Conservation (phyloP, 352 stramenopile species). For the Pythium sp. region DNA sequence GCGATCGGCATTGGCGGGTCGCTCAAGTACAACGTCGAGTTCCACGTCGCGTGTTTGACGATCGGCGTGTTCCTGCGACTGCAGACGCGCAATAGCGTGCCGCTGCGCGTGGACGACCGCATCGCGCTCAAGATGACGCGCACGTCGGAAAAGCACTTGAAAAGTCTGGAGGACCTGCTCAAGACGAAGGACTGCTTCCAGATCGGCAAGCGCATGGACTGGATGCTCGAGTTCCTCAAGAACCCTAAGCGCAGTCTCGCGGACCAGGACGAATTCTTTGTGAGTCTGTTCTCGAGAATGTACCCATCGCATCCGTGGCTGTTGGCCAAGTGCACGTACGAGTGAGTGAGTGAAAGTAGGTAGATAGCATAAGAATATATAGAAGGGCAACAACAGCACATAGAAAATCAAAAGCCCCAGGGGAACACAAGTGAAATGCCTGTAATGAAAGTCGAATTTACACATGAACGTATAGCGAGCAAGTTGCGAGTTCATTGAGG, state of each 20-base stretch:
- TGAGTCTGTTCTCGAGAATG: conserved; percentile 80
- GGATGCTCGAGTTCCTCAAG: conserved; percentile 63
- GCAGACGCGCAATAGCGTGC: conserved; percentile 68
- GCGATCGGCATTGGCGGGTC: conserved; percentile 76
- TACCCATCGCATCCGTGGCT: conserved; percentile 81
- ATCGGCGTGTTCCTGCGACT: conserved; percentile 76
- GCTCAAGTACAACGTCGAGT: conserved; percentile 73
- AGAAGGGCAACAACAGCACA: neutral
- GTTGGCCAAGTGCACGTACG: conserved; percentile 61
- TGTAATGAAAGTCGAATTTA: neutral
- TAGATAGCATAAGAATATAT: neutral
- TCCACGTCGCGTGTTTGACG: conserved; percentile 72
- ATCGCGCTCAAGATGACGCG: conserved; percentile 79
- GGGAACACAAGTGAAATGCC: neutral
- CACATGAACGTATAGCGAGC: neutral
- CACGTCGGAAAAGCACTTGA: conserved; percentile 79
- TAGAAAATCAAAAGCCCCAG: neutral
- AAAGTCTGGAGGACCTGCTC: conserved; percentile 67
- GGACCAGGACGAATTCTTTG: conserved; percentile 85
- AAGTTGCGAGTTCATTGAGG: neutral
- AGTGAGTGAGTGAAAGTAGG: conserved; percentile 6
- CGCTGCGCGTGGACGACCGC: conserved; percentile 67
- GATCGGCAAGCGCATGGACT: conserved; percentile 70
- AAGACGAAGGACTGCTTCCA: conserved; percentile 77
- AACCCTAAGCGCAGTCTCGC: conserved; percentile 66